phyloP scores from a whole-genome alignment of 1,284 basidiomycete species.

The Ustilago trichophora region DNA sequence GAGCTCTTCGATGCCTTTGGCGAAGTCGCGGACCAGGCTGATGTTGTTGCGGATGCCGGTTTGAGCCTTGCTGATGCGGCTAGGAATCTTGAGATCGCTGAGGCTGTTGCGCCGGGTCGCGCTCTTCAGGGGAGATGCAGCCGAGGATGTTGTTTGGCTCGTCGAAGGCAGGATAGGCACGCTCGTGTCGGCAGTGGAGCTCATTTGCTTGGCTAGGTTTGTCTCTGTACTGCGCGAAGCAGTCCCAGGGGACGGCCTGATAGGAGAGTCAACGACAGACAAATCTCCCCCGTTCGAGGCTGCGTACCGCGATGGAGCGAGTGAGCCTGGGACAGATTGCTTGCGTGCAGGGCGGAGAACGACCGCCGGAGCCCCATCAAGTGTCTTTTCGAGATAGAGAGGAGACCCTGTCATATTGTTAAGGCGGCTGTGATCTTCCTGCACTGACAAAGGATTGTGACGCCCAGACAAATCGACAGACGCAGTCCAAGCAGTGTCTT shows the following conservation, averaged over 20 bases:
- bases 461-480: constrained; percentile 5
- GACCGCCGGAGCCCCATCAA: neutral
- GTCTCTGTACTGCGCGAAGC: neutral
- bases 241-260: neutral
- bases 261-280: neutral
- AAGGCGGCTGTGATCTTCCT: neutral
- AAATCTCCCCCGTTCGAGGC: neutral
- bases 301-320: neutral
- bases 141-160: neutral
- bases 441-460: neutral
- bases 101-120: constrained; percentile 45
- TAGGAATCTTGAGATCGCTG: constrained; percentile 54
- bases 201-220: neutral
- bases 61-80: constrained; percentile 54
- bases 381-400: constrained; percentile 2
- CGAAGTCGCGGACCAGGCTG: constrained; percentile 50
- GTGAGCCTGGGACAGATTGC: constrained; percentile 8
- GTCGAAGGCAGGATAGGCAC: neutral
- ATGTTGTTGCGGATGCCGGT: constrained; percentile 49
- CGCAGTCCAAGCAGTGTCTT: constrained; percentile 13
- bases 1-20: constrained; percentile 54
- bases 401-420: constrained; percentile 13
- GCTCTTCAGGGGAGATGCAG: constrained; percentile 3
- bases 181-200: constrained; percentile 5
- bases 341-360: neutral